phyloP scores from a whole-genome alignment of 140 eudicot genomes.

The Ambrosia hybrid region DNA sequence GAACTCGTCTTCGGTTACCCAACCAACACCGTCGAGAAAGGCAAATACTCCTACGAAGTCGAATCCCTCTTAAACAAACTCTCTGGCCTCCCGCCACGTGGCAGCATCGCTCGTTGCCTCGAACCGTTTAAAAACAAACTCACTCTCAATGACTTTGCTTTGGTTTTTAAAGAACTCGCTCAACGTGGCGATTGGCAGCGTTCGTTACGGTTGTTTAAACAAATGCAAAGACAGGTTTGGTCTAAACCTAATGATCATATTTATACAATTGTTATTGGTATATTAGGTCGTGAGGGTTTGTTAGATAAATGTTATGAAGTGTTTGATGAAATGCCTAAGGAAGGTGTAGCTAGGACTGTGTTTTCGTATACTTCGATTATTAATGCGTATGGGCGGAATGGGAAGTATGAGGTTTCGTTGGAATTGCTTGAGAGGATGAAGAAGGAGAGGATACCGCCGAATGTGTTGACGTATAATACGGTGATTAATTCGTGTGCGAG shows the following conservation, averaged over 20 bases:
- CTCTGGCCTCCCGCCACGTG: conserved; percentile 88
- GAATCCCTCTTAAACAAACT: conserved; percentile 84
- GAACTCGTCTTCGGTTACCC: conserved; percentile 80
- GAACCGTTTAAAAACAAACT: conserved; percentile 80
- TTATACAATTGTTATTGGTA: conserved; percentile 70
- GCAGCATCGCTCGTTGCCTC: conserved; percentile 90
- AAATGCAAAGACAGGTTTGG: conserved; percentile 96
- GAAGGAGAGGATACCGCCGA: conserved; percentile 61
- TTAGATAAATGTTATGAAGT: conserved; percentile 77
- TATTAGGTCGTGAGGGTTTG: conserved; percentile 85
- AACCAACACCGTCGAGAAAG: conserved; percentile 71
- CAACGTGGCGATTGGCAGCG: conserved; percentile 98
- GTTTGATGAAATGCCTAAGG: conserved; percentile 82
- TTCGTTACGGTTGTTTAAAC: conserved; percentile 77
- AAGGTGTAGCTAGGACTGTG: conserved; percentile 64
- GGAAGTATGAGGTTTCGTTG: conserved; percentile 68
- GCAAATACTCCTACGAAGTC: conserved; percentile 88
- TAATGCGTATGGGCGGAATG: conserved; percentile 88
- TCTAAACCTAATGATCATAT: conserved; percentile 90
- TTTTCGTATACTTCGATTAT: conserved; percentile 78
- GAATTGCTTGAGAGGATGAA: conserved; percentile 77
- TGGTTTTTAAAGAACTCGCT: conserved; percentile 83
- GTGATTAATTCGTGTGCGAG: conserved; percentile 84
- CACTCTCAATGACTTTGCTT: conserved; percentile 69
- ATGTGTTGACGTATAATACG: conserved; percentile 81